Conservation (phyloP, 2,329 filamentous ascomycete genomes). For the Magnaporthiopsis rhizophila region DNA sequence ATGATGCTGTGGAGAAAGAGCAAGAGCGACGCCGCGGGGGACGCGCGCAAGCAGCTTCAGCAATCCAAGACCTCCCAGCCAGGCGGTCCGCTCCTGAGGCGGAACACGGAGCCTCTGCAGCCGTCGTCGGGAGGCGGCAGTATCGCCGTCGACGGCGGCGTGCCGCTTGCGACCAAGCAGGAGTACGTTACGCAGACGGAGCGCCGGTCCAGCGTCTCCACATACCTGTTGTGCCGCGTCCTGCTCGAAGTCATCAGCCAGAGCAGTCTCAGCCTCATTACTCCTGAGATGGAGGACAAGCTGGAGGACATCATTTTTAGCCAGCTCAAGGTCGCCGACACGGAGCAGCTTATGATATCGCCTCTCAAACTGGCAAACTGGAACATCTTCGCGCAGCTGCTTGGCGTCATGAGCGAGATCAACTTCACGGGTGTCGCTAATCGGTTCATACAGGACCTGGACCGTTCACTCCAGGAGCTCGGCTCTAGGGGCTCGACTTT, state of each 20-base stretch:
- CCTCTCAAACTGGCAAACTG: slow-evolving; percentile 87
- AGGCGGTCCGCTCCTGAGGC: slow-evolving; percentile 47
- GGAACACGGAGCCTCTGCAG: slow-evolving; percentile 67
- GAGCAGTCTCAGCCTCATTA: slow-evolving; percentile 75
- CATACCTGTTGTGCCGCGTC: slow-evolving; percentile 90
- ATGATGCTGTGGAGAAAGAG: slow-evolving; percentile 97
- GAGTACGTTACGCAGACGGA: slow-evolving; percentile 74
- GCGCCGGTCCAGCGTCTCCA: slow-evolving; percentile 85
- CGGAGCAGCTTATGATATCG: slow-evolving; percentile 69
- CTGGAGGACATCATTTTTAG: slow-evolving; percentile 93
- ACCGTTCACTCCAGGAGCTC: slow-evolving; percentile 68
- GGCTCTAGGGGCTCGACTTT: slow-evolving; percentile 57
- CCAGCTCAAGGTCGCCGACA: slow-evolving; percentile 84
- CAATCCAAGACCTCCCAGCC: slow-evolving; percentile 36
- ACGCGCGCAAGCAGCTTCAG: slow-evolving; percentile 52
- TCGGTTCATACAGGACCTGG: slow-evolving; percentile 75
- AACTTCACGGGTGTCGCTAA: slow-evolving; percentile 80
- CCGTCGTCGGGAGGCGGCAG: slow-evolving; percentile 20
- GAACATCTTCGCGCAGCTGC: slow-evolving; percentile 84
- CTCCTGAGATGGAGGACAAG: slow-evolving; percentile 85
- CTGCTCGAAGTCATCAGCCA: slow-evolving; percentile 90
- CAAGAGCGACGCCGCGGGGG: slow-evolving; percentile 81
- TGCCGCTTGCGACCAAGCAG: slow-evolving; percentile 45
- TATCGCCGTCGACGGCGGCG: slow-evolving; percentile 19
- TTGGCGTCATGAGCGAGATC: slow-evolving; percentile 93